Evolutionary conservation across 106 monocot genomes (phyloP).

Genomic region (Chionographis japonica): DNA sequence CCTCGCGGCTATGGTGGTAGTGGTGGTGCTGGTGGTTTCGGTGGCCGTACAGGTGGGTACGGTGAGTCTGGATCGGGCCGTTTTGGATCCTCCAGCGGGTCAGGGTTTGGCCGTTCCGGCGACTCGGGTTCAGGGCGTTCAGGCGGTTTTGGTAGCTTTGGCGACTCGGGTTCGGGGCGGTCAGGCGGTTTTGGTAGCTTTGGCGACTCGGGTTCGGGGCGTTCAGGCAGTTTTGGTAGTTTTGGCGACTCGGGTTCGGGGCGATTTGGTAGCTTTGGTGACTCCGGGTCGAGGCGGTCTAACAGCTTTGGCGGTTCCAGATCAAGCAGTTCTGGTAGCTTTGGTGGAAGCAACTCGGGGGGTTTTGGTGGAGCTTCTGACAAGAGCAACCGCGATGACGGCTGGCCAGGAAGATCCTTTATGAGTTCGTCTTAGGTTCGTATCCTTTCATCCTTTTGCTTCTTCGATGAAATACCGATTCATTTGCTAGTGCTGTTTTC

Average conservation of each 20-base stretch:
- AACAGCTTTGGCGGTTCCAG: conserved; percentile 1
- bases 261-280: conserved; percentile 7
- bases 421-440: conserved; percentile 15
- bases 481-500: no score
- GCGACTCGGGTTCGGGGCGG: conserved; percentile 14
- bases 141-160: conserved; percentile 11
- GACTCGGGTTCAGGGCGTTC: conserved; percentile 17
- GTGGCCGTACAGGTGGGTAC: conserved; percentile 29
- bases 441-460: neutral
- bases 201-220: neutral
- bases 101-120: conserved; percentile 28
- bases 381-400: conserved; percentile 5
- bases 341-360: neutral
- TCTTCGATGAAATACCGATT: no score
- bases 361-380: conserved; percentile 5
- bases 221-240: conserved; percentile 3
- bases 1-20: conserved; percentile 22
- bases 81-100: conserved; percentile 24
- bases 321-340: conserved; percentile 4
- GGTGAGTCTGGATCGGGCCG: conserved; percentile 10
- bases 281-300: neutral
- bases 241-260: conserved; percentile 11
- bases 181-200: conserved; percentile 1
- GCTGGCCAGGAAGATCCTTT: conserved; percentile 12
- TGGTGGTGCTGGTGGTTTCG: conserved; percentile 15